Evolutionary conservation across 176 grass and related monocot genomes (phyloP).

Genomic region (Oryza australiensis): DNA sequence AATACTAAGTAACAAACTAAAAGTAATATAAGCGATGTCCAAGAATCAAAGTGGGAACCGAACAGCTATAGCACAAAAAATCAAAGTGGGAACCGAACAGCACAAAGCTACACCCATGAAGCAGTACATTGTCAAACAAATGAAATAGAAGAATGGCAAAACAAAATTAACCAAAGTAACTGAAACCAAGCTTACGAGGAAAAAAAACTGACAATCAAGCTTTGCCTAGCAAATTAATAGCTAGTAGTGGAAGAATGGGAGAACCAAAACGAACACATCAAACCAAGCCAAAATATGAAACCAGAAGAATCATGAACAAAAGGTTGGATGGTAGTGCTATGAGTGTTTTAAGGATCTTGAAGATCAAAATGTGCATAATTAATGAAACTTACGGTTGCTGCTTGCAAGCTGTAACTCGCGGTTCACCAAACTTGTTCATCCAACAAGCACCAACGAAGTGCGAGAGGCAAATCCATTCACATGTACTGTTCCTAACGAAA

Average conservation of each 20-base stretch:
- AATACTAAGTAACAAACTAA: background rate
- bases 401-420: background rate
- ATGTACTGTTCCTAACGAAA: background rate
- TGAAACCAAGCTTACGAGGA: background rate
- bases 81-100: conserved; percentile 2
- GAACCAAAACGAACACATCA: background rate
- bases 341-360: background rate
- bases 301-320: background rate
- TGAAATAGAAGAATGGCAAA: conserved; percentile 1
- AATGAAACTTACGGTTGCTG: background rate
- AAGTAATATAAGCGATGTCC: background rate
- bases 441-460: background rate
- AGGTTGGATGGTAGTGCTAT: background rate
- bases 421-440: background rate
- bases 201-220: background rate
- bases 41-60: conserved; percentile 24
- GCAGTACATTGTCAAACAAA: conserved; percentile 2
- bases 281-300: background rate
- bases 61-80: too few relatives aligned
- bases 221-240: conserved; percentile 2
- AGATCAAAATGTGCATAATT: conserved; percentile 14
- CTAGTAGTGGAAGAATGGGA: conserved; percentile 1
- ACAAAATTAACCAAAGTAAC: background rate
- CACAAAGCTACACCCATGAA: conserved; percentile 7
- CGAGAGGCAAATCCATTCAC: background rate